phyloP scores from a whole-genome alignment of 1,284 basidiomycete genomes.

The Neolentinus lepideus region DNA sequence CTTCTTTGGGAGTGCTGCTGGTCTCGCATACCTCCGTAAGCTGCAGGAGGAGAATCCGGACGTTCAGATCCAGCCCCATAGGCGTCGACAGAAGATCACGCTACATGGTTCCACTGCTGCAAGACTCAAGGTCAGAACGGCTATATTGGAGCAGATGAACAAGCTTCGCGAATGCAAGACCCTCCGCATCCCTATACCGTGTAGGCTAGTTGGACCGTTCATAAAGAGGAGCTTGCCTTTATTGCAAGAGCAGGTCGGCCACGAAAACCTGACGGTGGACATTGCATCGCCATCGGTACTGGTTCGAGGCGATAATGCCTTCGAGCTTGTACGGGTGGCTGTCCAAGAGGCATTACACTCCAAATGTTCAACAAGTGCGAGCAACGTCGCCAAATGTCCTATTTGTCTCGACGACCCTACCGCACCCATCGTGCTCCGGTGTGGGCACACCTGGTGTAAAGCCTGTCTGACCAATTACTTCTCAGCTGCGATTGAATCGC shows the following conservation, averaged over 20 bases:
- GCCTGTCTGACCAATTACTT: slow-evolving; percentile 53
- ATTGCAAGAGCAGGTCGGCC: slow-evolving; percentile 30
- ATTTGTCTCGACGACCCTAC: slow-evolving; percentile 51
- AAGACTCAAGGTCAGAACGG: slow-evolving; percentile 30
- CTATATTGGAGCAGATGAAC: slow-evolving; percentile 38
- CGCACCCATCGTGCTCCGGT: slow-evolving; percentile 43
- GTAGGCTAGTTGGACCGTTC: slow-evolving; percentile 36
- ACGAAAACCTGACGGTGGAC: slow-evolving; percentile 31
- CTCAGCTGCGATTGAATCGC: slow-evolving; percentile 43
- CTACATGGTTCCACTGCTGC: slow-evolving; percentile 39
- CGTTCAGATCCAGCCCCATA: slow-evolving; percentile 37
- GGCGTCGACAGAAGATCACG: slow-evolving; percentile 33
- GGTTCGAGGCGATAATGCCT: slow-evolving; percentile 28
- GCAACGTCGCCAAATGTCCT: slow-evolving; percentile 35
- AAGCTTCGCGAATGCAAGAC: slow-evolving; percentile 32
- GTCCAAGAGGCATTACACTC: slow-evolving; percentile 27
- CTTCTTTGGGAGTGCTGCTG: slow-evolving; percentile 39
- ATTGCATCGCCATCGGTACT: slow-evolving; percentile 20
- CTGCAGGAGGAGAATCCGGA: slow-evolving; percentile 29
- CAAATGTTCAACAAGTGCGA: slow-evolving; percentile 15
- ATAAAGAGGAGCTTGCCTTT: slow-evolving; percentile 31
- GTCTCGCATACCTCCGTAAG: slow-evolving; percentile 34
- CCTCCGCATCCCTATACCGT: slow-evolving; percentile 36
- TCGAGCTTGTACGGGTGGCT: slow-evolving; percentile 28
- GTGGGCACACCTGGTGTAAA: slow-evolving; percentile 62